Evolutionary conservation across 2,329 filamentous ascomycete genomes (phyloP), one percentile per base, ranked within the genome.

Genomic region (Tolypocladium ovalisporum): DNA sequence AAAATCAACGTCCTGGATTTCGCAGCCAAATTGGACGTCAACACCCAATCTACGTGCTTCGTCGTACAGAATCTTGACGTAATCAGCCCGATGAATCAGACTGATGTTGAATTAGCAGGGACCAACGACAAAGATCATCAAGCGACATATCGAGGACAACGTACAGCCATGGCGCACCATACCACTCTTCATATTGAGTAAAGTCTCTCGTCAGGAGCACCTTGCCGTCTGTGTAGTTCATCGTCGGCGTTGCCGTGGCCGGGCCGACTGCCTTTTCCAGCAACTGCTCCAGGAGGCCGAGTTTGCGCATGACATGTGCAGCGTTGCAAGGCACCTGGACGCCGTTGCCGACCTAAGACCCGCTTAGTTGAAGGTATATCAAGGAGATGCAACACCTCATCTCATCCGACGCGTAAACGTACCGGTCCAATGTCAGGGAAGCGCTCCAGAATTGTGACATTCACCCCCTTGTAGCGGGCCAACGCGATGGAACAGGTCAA

Each of bases 241-340:
- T 24, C 8, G 32, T 54, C 4, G 49, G 32, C 13, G 55, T 55
- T 3, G 37, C 32, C n/a, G 54, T 52, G 12, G 53, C 54, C 2
- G 57, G 39, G 3, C 52, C 22, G 8, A 36, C 55, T 1, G 56
- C 36, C 9, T 37, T 42, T 22, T 39, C 53, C n/a, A 54, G 40
- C 22, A 60, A 29, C 52, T 54, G 59, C 13, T 62, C 57, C n/a
- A 63, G 57, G 4, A 63, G 32, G 10, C 59, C 62, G n/a, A 62
- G 54, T 49, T 53, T 60, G 8, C 56, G 58, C 39, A 63, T 57
- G 8, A 56, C 54, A 32, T 61, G 57, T 4, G 54, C 40, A n/a
- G 62, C 62, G 36, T 63, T 63, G 13, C 59, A 60, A 3, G 62
- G 59, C 12, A 63, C 42, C 36, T 62, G 62, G 27, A 63, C 32